Evolutionary conservation across 1,284 basidiomycete genomes (phyloP).

Genomic region (Apiotrichum mycotoxinovorans): DNA sequence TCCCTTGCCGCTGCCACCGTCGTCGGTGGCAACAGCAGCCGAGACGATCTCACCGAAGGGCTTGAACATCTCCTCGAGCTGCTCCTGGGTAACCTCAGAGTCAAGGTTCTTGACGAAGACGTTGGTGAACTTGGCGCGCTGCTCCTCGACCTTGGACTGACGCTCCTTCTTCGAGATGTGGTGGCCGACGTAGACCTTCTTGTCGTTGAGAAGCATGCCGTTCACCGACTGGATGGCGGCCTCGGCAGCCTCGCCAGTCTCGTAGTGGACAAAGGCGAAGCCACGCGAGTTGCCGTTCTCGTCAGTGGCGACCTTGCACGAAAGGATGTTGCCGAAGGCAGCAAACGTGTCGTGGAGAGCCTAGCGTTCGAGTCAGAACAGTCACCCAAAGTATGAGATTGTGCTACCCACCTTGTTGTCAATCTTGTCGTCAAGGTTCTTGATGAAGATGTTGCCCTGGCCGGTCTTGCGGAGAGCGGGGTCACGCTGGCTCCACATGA

Average conservation of each 20-base stretch:
- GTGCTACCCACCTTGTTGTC: conserved; percentile 84
- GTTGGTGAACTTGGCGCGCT: conserved; percentile 95
- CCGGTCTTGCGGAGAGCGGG: conserved; percentile 98
- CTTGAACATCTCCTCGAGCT: conserved; percentile 80
- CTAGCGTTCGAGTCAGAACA: too few species aligned
- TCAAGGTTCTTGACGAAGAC: conserved; percentile 98
- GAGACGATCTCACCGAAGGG: conserved; percentile 85
- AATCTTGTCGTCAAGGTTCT: conserved; percentile 96
- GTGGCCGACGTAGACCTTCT: conserved; percentile 97
- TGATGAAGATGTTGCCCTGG: conserved; percentile 99
- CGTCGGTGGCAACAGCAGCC: conserved; percentile 73
- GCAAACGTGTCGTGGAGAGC: conserved; percentile 99
- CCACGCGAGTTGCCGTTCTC: conserved; percentile 89
- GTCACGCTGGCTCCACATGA: conserved; percentile 99
- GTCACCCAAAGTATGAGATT: not conserved
- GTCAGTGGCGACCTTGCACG: conserved; percentile 98
- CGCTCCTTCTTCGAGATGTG: conserved; percentile 98
- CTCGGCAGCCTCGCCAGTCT: conserved; percentile 94
- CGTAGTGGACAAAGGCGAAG: conserved; percentile 82
- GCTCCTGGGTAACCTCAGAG: conserved; percentile 73
- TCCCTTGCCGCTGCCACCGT: conserved; percentile 81
- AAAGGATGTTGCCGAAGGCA: conserved; percentile 97
- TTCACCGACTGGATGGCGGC: conserved; percentile 98
- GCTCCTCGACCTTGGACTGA: conserved; percentile 96
- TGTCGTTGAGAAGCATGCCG: conserved; percentile 98